Percentiles rank a stretch among this genome's conserved stretches.
These are phyloP conservation scores for Podaxis sp. DNA, from an alignment of 768 basidiomycete species.

Conservation along the genomic window DNA sequence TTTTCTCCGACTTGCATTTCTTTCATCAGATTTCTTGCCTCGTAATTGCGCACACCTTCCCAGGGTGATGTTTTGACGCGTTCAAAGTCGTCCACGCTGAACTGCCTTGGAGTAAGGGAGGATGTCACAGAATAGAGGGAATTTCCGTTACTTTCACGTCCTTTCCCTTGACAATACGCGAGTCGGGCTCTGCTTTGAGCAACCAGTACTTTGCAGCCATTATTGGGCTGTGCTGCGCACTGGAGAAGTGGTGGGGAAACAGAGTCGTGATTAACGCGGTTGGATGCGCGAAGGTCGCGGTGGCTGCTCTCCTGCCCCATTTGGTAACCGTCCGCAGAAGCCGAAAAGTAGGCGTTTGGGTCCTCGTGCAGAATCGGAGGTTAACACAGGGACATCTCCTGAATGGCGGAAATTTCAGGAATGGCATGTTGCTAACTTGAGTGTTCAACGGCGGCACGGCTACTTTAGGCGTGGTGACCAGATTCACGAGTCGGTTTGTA, in stretches of 20 bases:
- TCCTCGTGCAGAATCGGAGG: no score
- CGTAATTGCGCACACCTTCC: slow-evolving; percentile 87
- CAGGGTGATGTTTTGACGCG: slow-evolving; percentile 65
- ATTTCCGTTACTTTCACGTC: slow-evolving; percentile 66
- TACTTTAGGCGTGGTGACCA: no score
- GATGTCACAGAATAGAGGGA: not conserved
- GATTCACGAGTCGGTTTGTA: no score
- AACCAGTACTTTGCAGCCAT: slow-evolving; percentile 53
- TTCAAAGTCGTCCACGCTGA: slow-evolving; percentile 87
- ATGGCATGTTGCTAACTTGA: no score
- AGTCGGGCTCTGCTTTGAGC: slow-evolving; percentile 85
- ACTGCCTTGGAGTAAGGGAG: slow-evolving; percentile 38
- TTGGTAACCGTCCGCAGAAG: not conserved
- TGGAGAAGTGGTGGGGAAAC: not conserved
- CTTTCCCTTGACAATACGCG: slow-evolving; percentile 80
- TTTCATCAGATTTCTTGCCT: slow-evolving; percentile 82
- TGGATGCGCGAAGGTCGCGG: not conserved
- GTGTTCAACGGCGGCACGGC: no score
- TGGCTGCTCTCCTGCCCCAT: not conserved
- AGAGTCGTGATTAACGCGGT: not conserved
- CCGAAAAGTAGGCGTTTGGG: not conserved
- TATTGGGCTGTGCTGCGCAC: not conserved
- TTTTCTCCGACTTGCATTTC: slow-evolving; percentile 76
- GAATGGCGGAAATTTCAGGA: no score
- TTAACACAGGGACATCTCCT: no score